phyloP scores from a whole-genome alignment of 2,329 filamentous ascomycete species.

The Fusarium ramigenum region DNA sequence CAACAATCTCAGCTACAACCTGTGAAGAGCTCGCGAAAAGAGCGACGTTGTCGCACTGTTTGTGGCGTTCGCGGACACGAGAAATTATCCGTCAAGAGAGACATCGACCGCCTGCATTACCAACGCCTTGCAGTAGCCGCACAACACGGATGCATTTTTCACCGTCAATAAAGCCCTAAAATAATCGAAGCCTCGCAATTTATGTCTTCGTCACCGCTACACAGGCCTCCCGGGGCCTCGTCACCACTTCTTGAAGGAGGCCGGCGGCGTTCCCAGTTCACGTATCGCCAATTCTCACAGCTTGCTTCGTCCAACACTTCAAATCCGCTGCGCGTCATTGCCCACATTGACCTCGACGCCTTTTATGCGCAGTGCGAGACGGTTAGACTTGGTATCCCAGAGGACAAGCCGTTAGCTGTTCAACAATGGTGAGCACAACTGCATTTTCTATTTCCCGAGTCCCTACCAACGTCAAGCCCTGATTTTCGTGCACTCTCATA shows the following conservation, averaged over 20 bases:
- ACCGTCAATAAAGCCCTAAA: not conserved
- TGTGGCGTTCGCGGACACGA: constrained; percentile 7
- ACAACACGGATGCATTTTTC: constrained; percentile 6
- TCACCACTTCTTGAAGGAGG: constrained; percentile 41
- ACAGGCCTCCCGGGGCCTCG: constrained; percentile 27
- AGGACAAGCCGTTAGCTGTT: constrained; percentile 85
- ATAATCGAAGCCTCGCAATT: not conserved
- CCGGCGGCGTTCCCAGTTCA: constrained; percentile 74
- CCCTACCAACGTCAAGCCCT: not conserved
- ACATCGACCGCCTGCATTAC: not conserved
- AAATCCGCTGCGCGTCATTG: constrained; percentile 85
- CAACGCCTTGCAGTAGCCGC: constrained; percentile 1
- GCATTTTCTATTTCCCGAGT: not conserved
- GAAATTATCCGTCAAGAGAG: not conserved
- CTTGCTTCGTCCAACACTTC: constrained; percentile 75
- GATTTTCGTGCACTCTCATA: not conserved
- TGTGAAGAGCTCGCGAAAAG: not conserved
- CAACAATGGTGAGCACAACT: constrained; percentile 77
- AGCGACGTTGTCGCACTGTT: not conserved
- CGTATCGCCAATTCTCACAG: constrained; percentile 82
- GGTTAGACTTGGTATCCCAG: constrained; percentile 78
- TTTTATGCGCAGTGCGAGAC: constrained; percentile 99
- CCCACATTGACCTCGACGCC: constrained; percentile 94
- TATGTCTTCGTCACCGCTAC: constrained; percentile 40
- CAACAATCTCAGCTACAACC: not conserved